phyloP scores from a whole-genome alignment of 495 filamentous ascomycete genomes.

The Staphylotrichum tortipilum region DNA sequence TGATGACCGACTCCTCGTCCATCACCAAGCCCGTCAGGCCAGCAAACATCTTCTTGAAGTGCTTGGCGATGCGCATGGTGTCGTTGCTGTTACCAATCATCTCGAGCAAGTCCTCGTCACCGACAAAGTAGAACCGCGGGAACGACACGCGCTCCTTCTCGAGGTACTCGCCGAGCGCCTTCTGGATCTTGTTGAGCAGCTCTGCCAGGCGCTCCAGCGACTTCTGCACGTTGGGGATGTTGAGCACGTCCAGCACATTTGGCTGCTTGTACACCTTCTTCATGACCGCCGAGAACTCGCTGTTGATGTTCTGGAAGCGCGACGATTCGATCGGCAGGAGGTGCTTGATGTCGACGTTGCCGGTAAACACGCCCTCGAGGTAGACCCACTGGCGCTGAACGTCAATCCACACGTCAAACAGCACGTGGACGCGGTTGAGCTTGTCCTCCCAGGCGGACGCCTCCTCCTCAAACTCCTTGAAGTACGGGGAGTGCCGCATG shows the following conservation, averaged over 20 bases:
- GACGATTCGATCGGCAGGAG: slow-evolving; percentile 91
- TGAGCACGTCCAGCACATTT: slow-evolving; percentile 87
- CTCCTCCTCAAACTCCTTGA: slow-evolving; percentile 97
- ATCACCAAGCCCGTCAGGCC: slow-evolving; percentile 82
- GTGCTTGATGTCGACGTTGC: slow-evolving; percentile 98
- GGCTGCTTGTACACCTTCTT: slow-evolving; percentile 96
- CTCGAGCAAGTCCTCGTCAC: slow-evolving; percentile 96
- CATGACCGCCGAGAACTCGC: slow-evolving; percentile 94
- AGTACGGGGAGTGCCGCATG: slow-evolving; percentile 98
- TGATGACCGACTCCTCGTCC: slow-evolving; percentile 81
- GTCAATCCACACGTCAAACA: slow-evolving; percentile 99
- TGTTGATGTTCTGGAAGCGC: slow-evolving; percentile 97
- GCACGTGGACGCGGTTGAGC: slow-evolving; percentile 89
- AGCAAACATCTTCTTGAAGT: slow-evolving; percentile 99
- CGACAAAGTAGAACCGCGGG: slow-evolving; percentile 97
- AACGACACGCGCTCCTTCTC: slow-evolving; percentile 96
- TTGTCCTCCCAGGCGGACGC: slow-evolving; percentile 96
- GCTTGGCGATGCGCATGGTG: slow-evolving; percentile 87
- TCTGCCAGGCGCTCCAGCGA: slow-evolving; percentile 90
- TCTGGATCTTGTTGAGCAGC: slow-evolving; percentile 97
- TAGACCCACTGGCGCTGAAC: slow-evolving; percentile 99
- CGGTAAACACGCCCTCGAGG: slow-evolving; percentile 94
- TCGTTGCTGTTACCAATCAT: slow-evolving; percentile 99
- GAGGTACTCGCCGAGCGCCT: slow-evolving; percentile 95
- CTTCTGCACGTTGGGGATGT: slow-evolving; percentile 90